Evolutionary conservation across 2,329 filamentous ascomycete species (phyloP).

Genomic region (Aspergillus jensenii): DNA sequence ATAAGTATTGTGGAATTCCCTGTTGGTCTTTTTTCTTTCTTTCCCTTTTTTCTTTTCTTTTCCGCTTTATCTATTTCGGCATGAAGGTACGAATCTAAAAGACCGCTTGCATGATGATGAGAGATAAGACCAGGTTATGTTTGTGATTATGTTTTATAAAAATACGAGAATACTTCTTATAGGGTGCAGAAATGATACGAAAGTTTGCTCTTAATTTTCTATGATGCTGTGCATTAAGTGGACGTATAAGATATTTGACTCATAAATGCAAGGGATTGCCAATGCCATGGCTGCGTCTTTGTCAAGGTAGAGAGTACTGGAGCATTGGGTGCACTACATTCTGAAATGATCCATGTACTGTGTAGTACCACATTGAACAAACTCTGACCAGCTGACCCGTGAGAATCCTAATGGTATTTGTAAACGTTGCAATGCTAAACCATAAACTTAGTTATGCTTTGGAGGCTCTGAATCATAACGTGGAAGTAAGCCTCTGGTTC

Average conservation of each 20-base stretch:
- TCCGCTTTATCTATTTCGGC: neutral
- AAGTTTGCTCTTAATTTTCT: neutral
- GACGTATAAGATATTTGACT: neutral
- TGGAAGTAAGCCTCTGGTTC: neutral
- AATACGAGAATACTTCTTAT: neutral
- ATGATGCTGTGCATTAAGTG: neutral
- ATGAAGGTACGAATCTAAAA: neutral
- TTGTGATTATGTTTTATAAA: neutral
- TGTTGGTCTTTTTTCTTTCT: neutral
- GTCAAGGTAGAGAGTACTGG: neutral
- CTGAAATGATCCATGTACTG: conserved; percentile 2
- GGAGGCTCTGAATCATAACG: neutral
- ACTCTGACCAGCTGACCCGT: neutral
- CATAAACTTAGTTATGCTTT: neutral
- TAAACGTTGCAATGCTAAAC: neutral
- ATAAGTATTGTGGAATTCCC: neutral
- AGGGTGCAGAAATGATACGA: neutral
- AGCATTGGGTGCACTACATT: neutral
- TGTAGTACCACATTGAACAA: neutral
- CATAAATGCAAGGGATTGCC: neutral
- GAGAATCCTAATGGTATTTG: neutral
- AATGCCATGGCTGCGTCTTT: neutral
- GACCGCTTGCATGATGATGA: neutral
- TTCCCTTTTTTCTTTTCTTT: neutral
- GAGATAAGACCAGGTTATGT: neutral